Conservation (phyloP, 805 yeast genomes). For the Schwanniomyces yamadae region DNA sequence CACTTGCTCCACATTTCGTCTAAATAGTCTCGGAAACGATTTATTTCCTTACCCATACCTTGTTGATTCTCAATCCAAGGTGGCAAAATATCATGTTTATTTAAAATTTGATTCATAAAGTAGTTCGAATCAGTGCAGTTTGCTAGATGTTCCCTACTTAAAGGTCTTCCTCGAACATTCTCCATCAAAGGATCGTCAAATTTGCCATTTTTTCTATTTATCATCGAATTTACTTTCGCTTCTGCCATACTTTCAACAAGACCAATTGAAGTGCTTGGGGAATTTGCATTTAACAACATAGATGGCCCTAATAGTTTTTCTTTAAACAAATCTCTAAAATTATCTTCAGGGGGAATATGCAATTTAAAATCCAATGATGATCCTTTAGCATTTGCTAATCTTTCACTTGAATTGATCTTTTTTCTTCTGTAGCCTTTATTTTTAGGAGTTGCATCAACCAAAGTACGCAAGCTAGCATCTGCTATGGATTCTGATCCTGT, state of each 20-base stretch:
- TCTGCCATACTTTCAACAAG: conserved; percentile 69
- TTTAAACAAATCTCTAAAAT: conserved; percentile 58
- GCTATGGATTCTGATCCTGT: conserved; percentile 25
- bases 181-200: conserved; percentile 54
- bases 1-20: conserved; percentile 37
- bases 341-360: conserved; percentile 41
- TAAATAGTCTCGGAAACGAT: conserved; percentile 45
- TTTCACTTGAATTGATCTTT: conserved; percentile 15
- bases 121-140: conserved; percentile 64
- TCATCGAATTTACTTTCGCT: conserved; percentile 62
- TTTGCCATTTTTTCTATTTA: conserved; percentile 65
- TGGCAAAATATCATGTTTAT: conserved; percentile 75
- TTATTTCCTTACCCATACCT: conserved; percentile 59
- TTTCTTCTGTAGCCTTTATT: conserved; percentile 9
- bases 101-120: conserved; percentile 74
- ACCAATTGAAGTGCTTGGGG: conserved; percentile 46
- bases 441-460: conserved; percentile 30
- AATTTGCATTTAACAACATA: conserved; percentile 41
- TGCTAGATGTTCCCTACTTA: conserved; percentile 53
- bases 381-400: conserved; percentile 64
- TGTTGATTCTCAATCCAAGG: conserved; percentile 87
- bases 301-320: conserved; percentile 64
- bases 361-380: conserved; percentile 62
- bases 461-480: conserved; percentile 31
- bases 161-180: conserved; percentile 57